These are phyloP conservation scores for Pseudevernia furfuracea DNA, from an alignment of 495 filamentous ascomycete species.

Conservation along the genomic window DNA sequence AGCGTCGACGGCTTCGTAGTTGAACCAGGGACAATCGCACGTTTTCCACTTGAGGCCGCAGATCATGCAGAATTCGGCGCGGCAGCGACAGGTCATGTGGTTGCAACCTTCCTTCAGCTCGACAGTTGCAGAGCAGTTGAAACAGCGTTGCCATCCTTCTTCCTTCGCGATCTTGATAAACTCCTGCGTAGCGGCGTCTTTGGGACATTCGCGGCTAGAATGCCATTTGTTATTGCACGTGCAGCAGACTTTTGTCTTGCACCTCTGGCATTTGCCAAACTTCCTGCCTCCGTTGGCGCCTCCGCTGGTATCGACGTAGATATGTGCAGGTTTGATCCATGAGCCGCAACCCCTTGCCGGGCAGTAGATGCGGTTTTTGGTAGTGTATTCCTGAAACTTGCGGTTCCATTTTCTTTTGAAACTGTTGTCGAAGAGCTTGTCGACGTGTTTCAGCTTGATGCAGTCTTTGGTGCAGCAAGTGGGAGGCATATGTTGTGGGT, in stretches of 20 bases:
- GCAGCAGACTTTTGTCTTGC: conserved; percentile 66
- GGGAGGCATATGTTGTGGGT: conserved; percentile 74
- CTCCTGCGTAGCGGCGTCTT: conserved; percentile 57
- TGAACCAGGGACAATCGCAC: conserved; percentile 76
- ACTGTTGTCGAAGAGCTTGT: conserved; percentile 57
- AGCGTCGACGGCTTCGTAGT: conserved; percentile 50
- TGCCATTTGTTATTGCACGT: conserved; percentile 70
- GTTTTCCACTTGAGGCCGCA: conserved; percentile 74
- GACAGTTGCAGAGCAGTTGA: conserved; percentile 65
- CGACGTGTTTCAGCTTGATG: conserved; percentile 69
- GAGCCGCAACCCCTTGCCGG: conserved; percentile 61
- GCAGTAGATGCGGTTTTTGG: conserved; percentile 67
- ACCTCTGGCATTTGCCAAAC: conserved; percentile 56
- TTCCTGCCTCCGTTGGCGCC: conserved; percentile 34
- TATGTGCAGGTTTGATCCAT: conserved; percentile 64
- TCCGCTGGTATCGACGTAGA: conserved; percentile 42
- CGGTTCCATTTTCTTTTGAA: conserved; percentile 73
- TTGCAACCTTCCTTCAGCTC: conserved; percentile 76
- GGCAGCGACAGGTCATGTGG: conserved; percentile 79
- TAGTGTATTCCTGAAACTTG: conserved; percentile 67
- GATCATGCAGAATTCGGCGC: conserved; percentile 74
- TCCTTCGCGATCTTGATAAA: conserved; percentile 61
- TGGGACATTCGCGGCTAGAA: conserved; percentile 55
- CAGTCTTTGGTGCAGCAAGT: conserved; percentile 63
- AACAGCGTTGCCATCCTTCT: conserved; percentile 70